Evolutionary conservation across 2,329 filamentous ascomycete genomes (phyloP).

Genomic region (Lithohypha guttulata): DNA sequence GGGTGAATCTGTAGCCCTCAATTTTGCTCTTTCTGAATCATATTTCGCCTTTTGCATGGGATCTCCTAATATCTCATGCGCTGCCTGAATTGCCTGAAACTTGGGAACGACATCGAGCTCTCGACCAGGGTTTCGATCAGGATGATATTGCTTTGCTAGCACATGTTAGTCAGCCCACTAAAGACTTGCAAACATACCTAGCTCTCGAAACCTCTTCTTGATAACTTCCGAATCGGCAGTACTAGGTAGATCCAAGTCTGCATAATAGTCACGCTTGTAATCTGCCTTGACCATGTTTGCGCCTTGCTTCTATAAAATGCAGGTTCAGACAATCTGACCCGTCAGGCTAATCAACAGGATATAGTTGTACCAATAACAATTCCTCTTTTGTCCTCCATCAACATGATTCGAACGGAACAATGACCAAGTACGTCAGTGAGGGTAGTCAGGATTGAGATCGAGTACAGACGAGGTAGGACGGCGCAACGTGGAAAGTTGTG

Average conservation of each 20-base stretch:
- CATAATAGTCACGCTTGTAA: conserved; percentile 68
- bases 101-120: conserved; percentile 69
- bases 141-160: conserved; percentile 71
- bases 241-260: conserved; percentile 61
- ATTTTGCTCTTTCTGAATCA: conserved; percentile 44
- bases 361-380: conserved; percentile 12
- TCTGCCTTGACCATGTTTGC: conserved; percentile 57
- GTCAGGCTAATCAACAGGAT: conserved; percentile 7
- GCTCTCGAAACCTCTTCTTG: conserved; percentile 75
- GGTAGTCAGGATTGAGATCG: no score
- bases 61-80: conserved; percentile 65
- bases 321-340: no score
- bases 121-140: conserved; percentile 75
- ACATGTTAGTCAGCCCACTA: conserved; percentile 16
- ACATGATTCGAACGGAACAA: conserved; percentile 14
- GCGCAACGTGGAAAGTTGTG: not conserved
- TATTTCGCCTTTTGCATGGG: conserved; percentile 49
- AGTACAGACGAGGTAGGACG: conserved; percentile 4
- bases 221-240: conserved; percentile 63
- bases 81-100: conserved; percentile 78
- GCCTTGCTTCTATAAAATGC: not conserved
- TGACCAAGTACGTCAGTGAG: no score
- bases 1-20: conserved; percentile 14
- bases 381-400: conserved; percentile 14
- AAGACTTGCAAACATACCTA: conserved; percentile 44